Evolutionary conservation across 805 yeast species (phyloP), one percentile per base, ranked within the genome.

Genomic region (Nakazawaea laoshanensis): DNA sequence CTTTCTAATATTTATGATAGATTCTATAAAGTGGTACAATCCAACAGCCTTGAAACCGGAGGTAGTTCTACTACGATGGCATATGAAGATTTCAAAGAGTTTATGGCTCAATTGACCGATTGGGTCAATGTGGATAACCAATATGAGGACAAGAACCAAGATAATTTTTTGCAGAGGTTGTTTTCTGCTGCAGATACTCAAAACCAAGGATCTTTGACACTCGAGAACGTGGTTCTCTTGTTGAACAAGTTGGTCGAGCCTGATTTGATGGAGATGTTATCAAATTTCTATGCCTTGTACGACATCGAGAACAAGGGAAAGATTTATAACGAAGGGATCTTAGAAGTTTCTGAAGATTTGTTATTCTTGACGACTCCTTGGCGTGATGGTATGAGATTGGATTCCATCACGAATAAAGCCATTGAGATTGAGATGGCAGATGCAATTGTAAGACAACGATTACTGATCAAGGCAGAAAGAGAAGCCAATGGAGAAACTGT

Each of bases 301-400:
- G 92, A 82, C 50, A 59, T 60, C 9, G 67, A 70, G 6, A 59
- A 62, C 1, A 66, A 63, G 19, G 86, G 82, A 0, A 68, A 62
- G 37, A 70, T 92, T 27, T 79, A 76, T 39, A 65, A 87, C 31
- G 95, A 85, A 40, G 82, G 82, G 0, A 83, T 92, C 4, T 60
- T 92, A 28, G 78, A 77, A 41, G 69, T 88, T 37, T 86, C 96
- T 0, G 98, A 92, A 50, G 97, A 89, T 29, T 57, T 89, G 24
- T 59, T 89, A 9, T 80, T 73, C 45, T 65, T 92, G 22, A 87
- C 96, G 0, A 67, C 79, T 25, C 95, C 95, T 2, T 82, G 92
- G 79, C 77, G 86, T 46, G 86, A 84, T 41, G 88, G 79, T 5
- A 53, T 54, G 30, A 49, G 67, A 13, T 68, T 84, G 24, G 96